Evolutionary conservation across 1,284 basidiomycete genomes (phyloP), one percentile per base, ranked within the genome.

Genomic region (Puccinia brachypodii): DNA sequence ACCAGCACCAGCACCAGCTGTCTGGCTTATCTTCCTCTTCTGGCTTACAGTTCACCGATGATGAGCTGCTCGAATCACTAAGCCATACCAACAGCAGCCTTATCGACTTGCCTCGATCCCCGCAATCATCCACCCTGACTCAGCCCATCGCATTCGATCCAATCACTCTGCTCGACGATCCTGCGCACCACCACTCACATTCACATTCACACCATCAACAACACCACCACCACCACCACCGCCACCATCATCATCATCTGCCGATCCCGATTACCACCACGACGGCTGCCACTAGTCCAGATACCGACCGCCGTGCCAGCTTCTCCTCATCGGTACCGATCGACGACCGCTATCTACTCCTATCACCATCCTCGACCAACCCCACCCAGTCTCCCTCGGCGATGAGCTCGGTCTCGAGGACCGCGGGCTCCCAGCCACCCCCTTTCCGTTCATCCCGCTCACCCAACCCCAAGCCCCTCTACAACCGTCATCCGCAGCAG

Each of bases 41-140:
- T 25, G 53, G 53, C 11, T 25, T 56, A 56, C 53, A 56, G 6
- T 68, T 71, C 66, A 79, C 76, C 13, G 64, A 79, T 28, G 47
- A 42, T 13, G 76, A 79, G 28, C 53, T 79, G 2, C 0, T 79
- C 33, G 76, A 79, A 36, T 79, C 76, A 33, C 64, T 79, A 16
- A 64, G 60, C 36, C 16, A 36, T 9, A 76, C 9, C 44, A 22
- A 8, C 16, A 66, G n/a, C 71, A 66, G 33, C 47, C 40, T 28
- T n/a, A 40, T 7, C 28, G 16, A 31, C 16, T 31, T 44, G 22
- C 22, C 8, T 60, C 50, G 40, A 16, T 16, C 36, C n/a, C 47
- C 33, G 1, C 38, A n/a, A 3, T 33, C 50, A n/a, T 4, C 33
- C 33, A 76, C 25, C 25, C 31, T 62, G 9, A 64, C 40, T 76